These are phyloP conservation scores for Colletotrichum sp. DNA, from an alignment of 2,329 filamentous ascomycete genomes.

Conservation along the genomic window DNA sequence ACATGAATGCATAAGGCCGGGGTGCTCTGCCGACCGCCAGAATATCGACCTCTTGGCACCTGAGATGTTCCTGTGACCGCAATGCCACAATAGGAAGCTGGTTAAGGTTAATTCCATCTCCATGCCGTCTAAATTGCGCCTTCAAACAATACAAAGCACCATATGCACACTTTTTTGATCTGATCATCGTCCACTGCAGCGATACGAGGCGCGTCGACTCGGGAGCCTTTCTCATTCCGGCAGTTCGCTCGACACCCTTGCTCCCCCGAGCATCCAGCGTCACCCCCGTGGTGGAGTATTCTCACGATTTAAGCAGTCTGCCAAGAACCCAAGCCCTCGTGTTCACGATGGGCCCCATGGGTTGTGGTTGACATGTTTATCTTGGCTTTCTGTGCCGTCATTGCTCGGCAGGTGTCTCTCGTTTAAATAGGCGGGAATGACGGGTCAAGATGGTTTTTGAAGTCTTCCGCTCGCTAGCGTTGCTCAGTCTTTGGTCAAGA, in stretches of 20 bases:
- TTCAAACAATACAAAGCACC: background rate
- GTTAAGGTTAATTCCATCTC: background rate
- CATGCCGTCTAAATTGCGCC: background rate
- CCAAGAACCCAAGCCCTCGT: constrained; percentile 8
- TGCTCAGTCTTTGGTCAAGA: background rate
- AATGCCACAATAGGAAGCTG: background rate
- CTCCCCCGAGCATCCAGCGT: background rate
- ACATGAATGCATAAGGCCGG: rapidly evolving
- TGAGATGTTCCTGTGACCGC: background rate
- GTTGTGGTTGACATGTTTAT: background rate
- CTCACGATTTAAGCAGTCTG: background rate
- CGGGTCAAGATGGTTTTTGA: background rate
- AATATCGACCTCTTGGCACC: background rate
- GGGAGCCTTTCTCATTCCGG: constrained; percentile 4
- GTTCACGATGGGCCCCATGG: background rate
- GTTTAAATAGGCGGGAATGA: background rate
- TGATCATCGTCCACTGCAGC: background rate
- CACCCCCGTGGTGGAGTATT: background rate
- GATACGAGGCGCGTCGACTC: constrained; percentile 1
- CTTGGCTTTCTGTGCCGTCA: background rate
- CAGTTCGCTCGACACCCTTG: background rate
- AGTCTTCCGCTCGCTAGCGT: background rate
- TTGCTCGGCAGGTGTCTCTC: background rate
- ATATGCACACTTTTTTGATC: background rate
- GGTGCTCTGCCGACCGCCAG: background rate